phyloP scores from a whole-genome alignment of 2,329 filamentous ascomycete genomes.

The Fusarium goolgardi region DNA sequence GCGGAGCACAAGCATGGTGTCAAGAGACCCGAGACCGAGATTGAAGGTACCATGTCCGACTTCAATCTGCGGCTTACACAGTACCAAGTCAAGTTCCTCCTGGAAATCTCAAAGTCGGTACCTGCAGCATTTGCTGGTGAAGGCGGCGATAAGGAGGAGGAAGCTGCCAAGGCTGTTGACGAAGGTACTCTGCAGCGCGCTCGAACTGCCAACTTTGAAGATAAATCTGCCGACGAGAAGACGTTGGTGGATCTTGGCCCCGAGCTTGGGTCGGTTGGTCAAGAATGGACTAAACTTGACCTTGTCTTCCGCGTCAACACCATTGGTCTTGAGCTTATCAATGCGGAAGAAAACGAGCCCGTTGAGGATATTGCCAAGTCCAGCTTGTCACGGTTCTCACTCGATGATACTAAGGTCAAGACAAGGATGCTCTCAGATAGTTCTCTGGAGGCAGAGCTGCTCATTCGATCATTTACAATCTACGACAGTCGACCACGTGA shows the following conservation, averaged over 20 bases:
- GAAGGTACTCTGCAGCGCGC: conserved; percentile 63
- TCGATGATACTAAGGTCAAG: conserved; percentile 93
- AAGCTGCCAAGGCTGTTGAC: conserved; percentile 80
- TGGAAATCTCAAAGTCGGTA: conserved; percentile 88
- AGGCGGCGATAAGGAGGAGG: conserved; percentile 77
- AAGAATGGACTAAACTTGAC: conserved; percentile 93
- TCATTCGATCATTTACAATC: conserved; percentile 95
- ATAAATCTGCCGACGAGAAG: conserved; percentile 52
- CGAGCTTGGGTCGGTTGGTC: conserved; percentile 74
- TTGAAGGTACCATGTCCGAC: conserved; percentile 92
- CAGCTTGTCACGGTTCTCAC: conserved; percentile 91
- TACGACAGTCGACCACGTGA: conserved; percentile 89
- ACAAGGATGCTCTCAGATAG: conserved; percentile 92
- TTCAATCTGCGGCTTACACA: conserved; percentile 91
- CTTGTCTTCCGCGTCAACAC: conserved; percentile 90
- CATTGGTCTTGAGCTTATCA: conserved; percentile 87
- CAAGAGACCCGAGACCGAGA: conserved; percentile 89
- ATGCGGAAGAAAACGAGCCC: conserved; percentile 78
- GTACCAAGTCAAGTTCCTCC: conserved; percentile 87
- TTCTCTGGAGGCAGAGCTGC: conserved; percentile 89
- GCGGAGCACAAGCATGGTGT: conserved; percentile 82
- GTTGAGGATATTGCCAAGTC: conserved; percentile 81
- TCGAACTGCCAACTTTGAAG: conserved; percentile 54
- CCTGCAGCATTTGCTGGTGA: conserved; percentile 81
- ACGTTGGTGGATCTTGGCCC: conserved; percentile 69